A percentile compares a stretch with the other conserved stretches of the same genome.
Conservation (phyloP, 169 alveolate genomes). For the Theileria parva region DNA sequence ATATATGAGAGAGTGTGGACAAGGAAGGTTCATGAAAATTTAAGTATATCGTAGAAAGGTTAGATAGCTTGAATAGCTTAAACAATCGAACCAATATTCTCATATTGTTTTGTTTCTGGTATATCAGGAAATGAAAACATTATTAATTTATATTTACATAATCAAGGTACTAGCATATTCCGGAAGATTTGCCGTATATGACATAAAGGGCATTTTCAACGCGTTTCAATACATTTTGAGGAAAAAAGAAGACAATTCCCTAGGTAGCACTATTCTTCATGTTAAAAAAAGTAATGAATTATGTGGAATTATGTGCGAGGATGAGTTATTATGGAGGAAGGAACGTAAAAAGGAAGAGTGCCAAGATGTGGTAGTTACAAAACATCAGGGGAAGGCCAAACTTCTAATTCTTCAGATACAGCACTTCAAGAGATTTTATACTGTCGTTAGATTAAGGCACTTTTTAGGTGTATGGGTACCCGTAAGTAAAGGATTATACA, state of each 20-base stretch:
- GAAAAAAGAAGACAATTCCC: neutral
- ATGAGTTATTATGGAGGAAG: neutral
- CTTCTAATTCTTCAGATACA: neutral
- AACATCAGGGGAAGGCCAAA: neutral
- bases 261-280: neutral
- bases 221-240: neutral
- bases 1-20: neutral
- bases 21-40: neutral
- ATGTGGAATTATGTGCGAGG: neutral
- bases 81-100: neutral
- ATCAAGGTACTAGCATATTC: neutral
- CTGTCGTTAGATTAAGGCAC: neutral
- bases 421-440: neutral
- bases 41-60: neutral
- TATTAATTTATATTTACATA: neutral
- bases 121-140: neutral
- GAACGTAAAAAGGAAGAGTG: neutral
- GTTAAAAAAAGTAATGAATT: neutral
- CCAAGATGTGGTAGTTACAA: neutral
- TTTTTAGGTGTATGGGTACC: slow-evolving; percentile 2
- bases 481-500: neutral
- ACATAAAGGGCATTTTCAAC: neutral
- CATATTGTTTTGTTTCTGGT: neutral
- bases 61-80: neutral
- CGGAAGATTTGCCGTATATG: neutral